phyloP scores from a whole-genome alignment of 768 basidiomycete genomes.

The Podaxis mareebaensis region DNA sequence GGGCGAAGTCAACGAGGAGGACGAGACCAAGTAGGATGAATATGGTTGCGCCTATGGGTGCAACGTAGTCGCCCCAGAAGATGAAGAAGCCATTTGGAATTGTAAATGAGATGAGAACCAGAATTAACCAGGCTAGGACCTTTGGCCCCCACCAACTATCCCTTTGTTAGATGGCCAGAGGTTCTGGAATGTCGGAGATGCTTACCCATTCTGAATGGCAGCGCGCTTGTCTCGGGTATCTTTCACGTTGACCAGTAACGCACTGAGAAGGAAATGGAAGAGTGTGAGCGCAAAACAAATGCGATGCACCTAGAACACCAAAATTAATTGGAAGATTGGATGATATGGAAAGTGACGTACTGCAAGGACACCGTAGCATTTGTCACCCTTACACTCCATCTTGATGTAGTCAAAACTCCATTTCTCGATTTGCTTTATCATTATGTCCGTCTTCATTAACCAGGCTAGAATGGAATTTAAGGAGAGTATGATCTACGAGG shows the following conservation, averaged over 20 bases:
- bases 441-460: constrained; percentile 91
- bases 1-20: constrained; percentile 97
- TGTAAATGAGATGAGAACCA: constrained; percentile 83
- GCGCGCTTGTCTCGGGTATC: constrained; percentile 93
- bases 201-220: constrained; percentile 94
- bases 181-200: background rate
- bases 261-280: constrained; percentile 82
- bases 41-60: constrained; percentile 87
- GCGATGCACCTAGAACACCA: constrained; percentile 70
- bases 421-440: constrained; percentile 85
- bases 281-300: constrained; percentile 94
- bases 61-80: constrained; percentile 94
- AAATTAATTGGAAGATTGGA: constrained; percentile 2
- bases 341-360: constrained; percentile 45
- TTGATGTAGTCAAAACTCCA: constrained; percentile 97
- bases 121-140: constrained; percentile 82
- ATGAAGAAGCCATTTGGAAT: constrained; percentile 98
- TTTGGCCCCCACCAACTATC: constrained; percentile 98
- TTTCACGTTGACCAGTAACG: constrained; percentile 80
- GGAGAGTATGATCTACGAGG: constrained; percentile 83
- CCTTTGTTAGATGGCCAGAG: constrained; percentile 11
- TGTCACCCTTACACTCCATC: constrained; percentile 92
- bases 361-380: constrained; percentile 95
- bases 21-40: constrained; percentile 98
- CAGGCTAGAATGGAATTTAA: constrained; percentile 96